These are phyloP conservation scores for Cyanidioschyzon merolae DNA, from an alignment of 23 red algal species.

Conservation along the genomic window DNA sequence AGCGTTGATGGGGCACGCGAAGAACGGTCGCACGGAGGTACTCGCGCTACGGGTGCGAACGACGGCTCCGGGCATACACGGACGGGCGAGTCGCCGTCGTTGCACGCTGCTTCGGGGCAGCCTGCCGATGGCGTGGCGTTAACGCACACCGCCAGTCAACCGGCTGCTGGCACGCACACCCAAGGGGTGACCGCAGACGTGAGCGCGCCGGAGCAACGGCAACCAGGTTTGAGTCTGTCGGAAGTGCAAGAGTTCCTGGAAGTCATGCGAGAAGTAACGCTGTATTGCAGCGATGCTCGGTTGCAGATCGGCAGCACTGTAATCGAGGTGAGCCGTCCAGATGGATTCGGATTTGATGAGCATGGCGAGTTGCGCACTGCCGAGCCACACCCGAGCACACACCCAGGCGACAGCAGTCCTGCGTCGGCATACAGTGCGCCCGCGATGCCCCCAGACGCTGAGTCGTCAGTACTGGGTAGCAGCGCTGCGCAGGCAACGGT, in stretches of 20 bases:
- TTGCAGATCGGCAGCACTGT: not conserved
- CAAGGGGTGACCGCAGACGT: not conserved
- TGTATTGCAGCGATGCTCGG: not conserved
- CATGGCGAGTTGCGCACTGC: not conserved
- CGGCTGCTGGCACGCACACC: not conserved
- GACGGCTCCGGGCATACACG: not conserved
- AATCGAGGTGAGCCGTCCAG: slow-evolving; percentile 3
- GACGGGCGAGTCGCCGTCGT: not conserved
- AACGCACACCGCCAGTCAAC: not conserved
- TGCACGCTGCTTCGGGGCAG: not conserved
- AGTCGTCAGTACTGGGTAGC: not conserved
- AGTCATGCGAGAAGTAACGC: not conserved
- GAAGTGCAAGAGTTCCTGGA: not conserved
- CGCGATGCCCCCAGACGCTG: not conserved
- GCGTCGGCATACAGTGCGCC: not conserved
- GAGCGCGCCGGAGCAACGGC: not conserved
- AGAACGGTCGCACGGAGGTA: not conserved
- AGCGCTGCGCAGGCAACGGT: not conserved
- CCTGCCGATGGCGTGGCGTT: not conserved
- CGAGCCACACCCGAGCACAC: not conserved
- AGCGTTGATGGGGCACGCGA: not conserved
- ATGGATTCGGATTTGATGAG: not conserved
- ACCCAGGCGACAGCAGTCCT: not conserved
- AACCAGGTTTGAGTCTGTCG: not conserved
- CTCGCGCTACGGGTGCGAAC: not conserved